These are phyloP conservation scores for Moniliophthora roreri DNA, from an alignment of 1,284 basidiomycete genomes.

Conservation along the genomic window DNA sequence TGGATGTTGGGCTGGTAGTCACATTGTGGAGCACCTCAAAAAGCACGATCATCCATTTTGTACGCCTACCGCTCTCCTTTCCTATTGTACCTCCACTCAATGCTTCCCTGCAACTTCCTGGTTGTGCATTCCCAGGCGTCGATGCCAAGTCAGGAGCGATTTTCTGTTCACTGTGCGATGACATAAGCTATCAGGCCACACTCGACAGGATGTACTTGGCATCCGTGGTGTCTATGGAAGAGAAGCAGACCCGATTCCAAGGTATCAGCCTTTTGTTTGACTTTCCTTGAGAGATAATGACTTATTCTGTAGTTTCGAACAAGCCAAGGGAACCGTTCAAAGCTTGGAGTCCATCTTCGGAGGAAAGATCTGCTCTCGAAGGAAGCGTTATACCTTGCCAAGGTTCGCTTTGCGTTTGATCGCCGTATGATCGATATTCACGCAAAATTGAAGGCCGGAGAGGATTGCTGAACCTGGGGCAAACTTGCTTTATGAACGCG, in stretches of 20 bases:
- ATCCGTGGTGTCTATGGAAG: slow-evolving; percentile 38
- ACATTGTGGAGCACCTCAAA: slow-evolving; percentile 56
- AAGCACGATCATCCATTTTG: slow-evolving; percentile 66
- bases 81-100: too few relatives aligned
- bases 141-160: slow-evolving; percentile 43
- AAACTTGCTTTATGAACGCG: slow-evolving; percentile 95
- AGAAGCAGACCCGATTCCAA: slow-evolving; percentile 40
- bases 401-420: slow-evolving; percentile 37
- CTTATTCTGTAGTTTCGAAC: slow-evolving; percentile 30
- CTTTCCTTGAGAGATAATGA: neutral
- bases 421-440: slow-evolving; percentile 9
- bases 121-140: slow-evolving; percentile 29
- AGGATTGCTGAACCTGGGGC: slow-evolving; percentile 89
- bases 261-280: slow-evolving; percentile 22
- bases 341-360: slow-evolving; percentile 39
- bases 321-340: slow-evolving; percentile 39
- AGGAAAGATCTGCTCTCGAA: slow-evolving; percentile 38
- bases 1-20: slow-evolving; percentile 70
- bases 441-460: slow-evolving; percentile 58
- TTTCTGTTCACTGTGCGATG: slow-evolving; percentile 44
- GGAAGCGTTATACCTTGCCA: slow-evolving; percentile 57
- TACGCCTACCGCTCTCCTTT: slow-evolving; percentile 37
- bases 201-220: slow-evolving; percentile 35
- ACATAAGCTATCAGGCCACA: slow-evolving; percentile 42
- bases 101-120: neutral